Evolutionary conservation across 805 yeast species (phyloP).

Genomic region (Saccharomycopsis olivae): DNA sequence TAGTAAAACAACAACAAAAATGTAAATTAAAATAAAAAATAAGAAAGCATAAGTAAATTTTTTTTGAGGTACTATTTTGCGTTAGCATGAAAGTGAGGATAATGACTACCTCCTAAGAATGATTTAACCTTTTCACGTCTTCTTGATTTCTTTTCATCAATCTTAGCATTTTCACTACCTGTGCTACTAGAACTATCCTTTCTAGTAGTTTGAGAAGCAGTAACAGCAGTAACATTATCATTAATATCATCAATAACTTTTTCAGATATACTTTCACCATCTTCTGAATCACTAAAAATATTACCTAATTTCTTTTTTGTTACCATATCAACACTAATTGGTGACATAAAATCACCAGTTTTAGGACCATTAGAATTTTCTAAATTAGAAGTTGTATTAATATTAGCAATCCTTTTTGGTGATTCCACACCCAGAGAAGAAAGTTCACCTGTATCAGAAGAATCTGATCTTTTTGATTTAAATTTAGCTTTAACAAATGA

Average conservation of each 20-base stretch:
- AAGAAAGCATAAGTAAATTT: no score
- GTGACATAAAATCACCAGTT: constrained; percentile 2
- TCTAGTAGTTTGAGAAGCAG: not conserved
- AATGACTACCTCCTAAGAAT: constrained; percentile 11
- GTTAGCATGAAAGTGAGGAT: no score
- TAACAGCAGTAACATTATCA: not conserved
- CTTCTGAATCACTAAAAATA: constrained; percentile 14
- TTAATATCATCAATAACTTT: not conserved
- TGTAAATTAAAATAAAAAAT: no score
- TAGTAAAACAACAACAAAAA: no score
- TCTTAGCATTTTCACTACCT: not conserved
- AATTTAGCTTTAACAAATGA: constrained; percentile 1
- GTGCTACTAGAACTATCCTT: not conserved
- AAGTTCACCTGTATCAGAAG: not conserved
- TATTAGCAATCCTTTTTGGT: not conserved
- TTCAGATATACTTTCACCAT: constrained; percentile 6
- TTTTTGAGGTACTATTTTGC: no score
- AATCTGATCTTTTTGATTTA: constrained; percentile 1
- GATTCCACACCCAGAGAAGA: not conserved
- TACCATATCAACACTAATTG: constrained; percentile 9
- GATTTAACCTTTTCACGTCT: constrained; percentile 14
- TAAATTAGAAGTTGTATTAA: not conserved
- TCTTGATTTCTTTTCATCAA: constrained; percentile 2
- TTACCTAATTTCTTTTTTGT: constrained; percentile 14
- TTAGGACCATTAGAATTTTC: not conserved